Evolutionary conservation across 2,329 filamentous ascomycete species (phyloP), one percentile per base, ranked within the genome.

Genomic region (Fusarium abutilonis): DNA sequence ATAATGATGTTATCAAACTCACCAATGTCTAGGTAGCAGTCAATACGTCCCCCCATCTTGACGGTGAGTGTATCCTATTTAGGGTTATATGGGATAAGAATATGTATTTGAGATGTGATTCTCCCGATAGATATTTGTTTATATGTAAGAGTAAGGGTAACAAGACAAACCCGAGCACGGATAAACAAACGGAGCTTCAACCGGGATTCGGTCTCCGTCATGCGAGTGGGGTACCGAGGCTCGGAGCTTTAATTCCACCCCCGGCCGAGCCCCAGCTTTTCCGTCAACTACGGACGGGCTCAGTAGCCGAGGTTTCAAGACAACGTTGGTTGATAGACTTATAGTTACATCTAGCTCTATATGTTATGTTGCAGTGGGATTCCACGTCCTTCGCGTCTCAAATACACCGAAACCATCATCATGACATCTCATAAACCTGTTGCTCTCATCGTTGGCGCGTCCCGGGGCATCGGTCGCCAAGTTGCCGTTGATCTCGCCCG

Each of bases 391-490:
- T 26, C 23, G 23, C 23, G 23, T 26, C 23, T 4, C 17, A 34
- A 23, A 5, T 23, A 41, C 1, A 44, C 15, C 4, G 8, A 8
- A 19, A 5, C 7, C 10, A 10, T 2, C 10, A 60, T 9, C 42
- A 70, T 70, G 67, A 23, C 62, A 21, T 35, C 60, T 11, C 71
- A 78, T 15, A 74, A 80, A 52, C 80, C 80, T 60, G 89, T 93
- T 7, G 90, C 89, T 17, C 80, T 93, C 17, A 80, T 94, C 5
- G 82, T 93, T 17, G 91, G 91, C 35, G 90, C 89, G 3, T 93
- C 90, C 0, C 80, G 92, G 60, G 92, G 92, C 34, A 94, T 96
- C 63, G 92, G 92, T 41, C 82, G 91, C 36, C 91, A 95, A 73
- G 81, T 95, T 35, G 91, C 92, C 52, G 83, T 96, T 68, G 89